Base-by-base conservation (phyloP, 371 early-diverging fungal species). In the Mortierella sp. region DNA sequence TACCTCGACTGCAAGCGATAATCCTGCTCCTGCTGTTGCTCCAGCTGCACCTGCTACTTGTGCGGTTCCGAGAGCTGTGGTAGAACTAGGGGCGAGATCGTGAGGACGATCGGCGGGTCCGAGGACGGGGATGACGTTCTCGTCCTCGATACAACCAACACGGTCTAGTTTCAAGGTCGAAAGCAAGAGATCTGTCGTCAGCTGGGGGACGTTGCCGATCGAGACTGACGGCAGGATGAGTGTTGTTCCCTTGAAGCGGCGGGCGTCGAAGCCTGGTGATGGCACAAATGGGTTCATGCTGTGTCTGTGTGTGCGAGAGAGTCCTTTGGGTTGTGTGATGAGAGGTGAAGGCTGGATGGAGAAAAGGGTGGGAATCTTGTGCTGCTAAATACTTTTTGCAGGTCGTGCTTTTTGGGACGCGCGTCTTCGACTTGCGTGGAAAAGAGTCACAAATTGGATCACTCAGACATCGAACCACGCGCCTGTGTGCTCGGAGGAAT, bases 151-250 rank as follows among this genome's bases (percentile, higher is more conserved):
- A 52, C 88, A 89, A 10, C 95, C 95, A 44, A 94, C 87, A 8
- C 94, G 90, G 50, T 89, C 80, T 9, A 94, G 80, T n/a, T 84
- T 63, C 13, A 94, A 83, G 1, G 94, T 94, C 64, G 91, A 89
- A 58, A 94, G 89, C 0, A 94, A 73, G 45, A 95, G 86, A 87
- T 95, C 95, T 29, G 90, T 86, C 0, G 91, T 83, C 37, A 95
- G 85, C 79, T 95, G 95, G 50, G 95, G 94, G 34, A 95, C 93
- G 76, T 94, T 95, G 64, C 95, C 95, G 55, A 95, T 92, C 9
- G 95, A 94, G 13, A 95, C 94, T 0, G 93, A 87, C 9, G 95
- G 95, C 87, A 90, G 68, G 66, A 90, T 85, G 64, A 90, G 85
- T 2, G 85, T 89, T 1, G 89, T 88, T 6, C 78, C 84, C 24